Conservation (phyloP, 2,329 filamentous ascomycete species). For the Mycocentrospora acerina region DNA sequence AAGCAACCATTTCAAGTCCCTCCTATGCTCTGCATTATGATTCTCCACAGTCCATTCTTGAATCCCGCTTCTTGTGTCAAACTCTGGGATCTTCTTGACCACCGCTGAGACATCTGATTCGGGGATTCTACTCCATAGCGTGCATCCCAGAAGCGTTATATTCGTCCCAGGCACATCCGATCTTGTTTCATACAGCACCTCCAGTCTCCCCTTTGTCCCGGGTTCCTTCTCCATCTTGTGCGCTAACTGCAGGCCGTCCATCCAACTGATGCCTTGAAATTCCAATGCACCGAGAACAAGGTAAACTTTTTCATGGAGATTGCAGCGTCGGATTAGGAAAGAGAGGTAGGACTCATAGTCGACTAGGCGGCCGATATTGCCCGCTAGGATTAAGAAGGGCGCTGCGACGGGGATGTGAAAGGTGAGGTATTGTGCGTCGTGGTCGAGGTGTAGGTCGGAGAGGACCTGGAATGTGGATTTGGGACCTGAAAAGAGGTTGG, state of each 20-base stretch:
- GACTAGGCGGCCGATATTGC: slow-evolving; percentile 33
- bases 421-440: slow-evolving; percentile 32
- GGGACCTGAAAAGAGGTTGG: slow-evolving; percentile 23
- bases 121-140: slow-evolving; percentile 58
- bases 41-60: slow-evolving; percentile 51
- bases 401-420: slow-evolving; percentile 34
- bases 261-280: slow-evolving; percentile 27
- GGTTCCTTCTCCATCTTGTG: slow-evolving; percentile 30
- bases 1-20: slow-evolving; percentile 56
- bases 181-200: slow-evolving; percentile 48
- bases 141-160: slow-evolving; percentile 59
- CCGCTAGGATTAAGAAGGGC: slow-evolving; percentile 32
- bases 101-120: slow-evolving; percentile 44
- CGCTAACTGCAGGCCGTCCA: slow-evolving; percentile 28
- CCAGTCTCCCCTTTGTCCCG: slow-evolving; percentile 37
- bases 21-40: slow-evolving; percentile 52
- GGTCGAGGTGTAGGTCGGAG: slow-evolving; percentile 35
- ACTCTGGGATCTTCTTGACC: slow-evolving; percentile 54
- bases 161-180: slow-evolving; percentile 45
- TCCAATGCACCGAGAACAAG: slow-evolving; percentile 32
- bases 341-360: slow-evolving; percentile 36
- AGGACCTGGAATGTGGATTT: slow-evolving; percentile 34
- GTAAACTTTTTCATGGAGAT: slow-evolving; percentile 32
- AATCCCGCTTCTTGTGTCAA: slow-evolving; percentile 50
- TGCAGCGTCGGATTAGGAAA: slow-evolving; percentile 30